phyloP scores from a whole-genome alignment of 306 rosid genomes.

The Quercus mongolica region DNA sequence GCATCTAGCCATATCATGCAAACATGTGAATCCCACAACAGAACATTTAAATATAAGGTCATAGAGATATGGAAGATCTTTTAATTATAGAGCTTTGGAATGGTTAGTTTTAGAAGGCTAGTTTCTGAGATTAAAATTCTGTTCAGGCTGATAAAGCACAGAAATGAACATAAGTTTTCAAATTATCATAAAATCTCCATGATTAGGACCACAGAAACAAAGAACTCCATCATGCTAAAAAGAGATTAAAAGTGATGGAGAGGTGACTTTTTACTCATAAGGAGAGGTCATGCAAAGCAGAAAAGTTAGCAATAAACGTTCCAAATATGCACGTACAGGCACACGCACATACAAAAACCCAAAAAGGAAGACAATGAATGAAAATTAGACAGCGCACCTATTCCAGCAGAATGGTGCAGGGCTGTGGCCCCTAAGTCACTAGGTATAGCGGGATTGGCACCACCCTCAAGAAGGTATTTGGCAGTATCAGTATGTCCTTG shows the following conservation, averaged over 20 bases:
- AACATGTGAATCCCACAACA: background rate
- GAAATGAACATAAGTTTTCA: background rate
- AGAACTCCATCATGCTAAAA: background rate
- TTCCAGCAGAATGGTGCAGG: constrained; percentile 86
- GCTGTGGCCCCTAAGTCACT: constrained; percentile 85
- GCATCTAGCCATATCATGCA: background rate
- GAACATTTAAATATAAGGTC: background rate
- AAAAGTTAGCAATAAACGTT: background rate
- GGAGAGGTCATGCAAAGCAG: background rate
- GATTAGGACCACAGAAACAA: background rate
- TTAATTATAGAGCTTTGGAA: background rate
- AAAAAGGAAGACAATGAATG: background rate
- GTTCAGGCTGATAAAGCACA: background rate
- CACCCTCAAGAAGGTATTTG: constrained; percentile 58
- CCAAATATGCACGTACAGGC: too few relatives aligned
- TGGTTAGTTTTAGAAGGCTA: background rate
- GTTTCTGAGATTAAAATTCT: background rate
- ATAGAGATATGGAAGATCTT: background rate
- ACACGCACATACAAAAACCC: background rate
- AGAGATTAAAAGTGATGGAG: background rate
- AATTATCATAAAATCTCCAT: background rate
- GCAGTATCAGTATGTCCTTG: constrained; percentile 79
- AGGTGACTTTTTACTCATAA: background rate
- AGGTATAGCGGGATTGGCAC: constrained; percentile 64
- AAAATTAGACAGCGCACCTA: constrained; percentile 39